Evolutionary conservation across 2,329 filamentous ascomycete genomes (phyloP).

Genomic region (Zarea fungicola): DNA sequence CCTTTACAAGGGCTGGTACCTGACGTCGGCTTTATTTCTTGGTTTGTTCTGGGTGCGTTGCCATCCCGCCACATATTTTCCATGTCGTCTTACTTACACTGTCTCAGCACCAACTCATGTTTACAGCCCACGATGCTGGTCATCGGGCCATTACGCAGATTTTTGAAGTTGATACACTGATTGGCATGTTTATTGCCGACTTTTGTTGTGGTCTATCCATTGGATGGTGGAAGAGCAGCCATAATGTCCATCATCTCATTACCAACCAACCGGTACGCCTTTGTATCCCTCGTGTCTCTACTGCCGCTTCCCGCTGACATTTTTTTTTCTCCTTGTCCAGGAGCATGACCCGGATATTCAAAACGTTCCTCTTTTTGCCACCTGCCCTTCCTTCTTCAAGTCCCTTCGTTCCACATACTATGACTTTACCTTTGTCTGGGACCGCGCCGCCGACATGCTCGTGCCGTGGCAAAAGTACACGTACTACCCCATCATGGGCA

Average conservation of each 20-base stretch:
- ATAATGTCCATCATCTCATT: constrained; percentile 63
- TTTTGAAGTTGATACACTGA: constrained; percentile 53
- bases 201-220: constrained; percentile 62
- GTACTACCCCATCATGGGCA: constrained; percentile 62
- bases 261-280: constrained; percentile 55
- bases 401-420: constrained; percentile 62
- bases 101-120: constrained; percentile 60
- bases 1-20: constrained; percentile 48
- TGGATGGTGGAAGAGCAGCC: constrained; percentile 65
- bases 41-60: constrained; percentile 54
- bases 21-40: constrained; percentile 52
- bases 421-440: constrained; percentile 59
- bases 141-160: constrained; percentile 58
- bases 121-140: constrained; percentile 60
- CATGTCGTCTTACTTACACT: constrained; percentile 15
- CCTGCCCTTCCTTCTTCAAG: constrained; percentile 59
- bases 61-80: background rate
- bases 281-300: background rate
- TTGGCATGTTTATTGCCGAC: constrained; percentile 59
- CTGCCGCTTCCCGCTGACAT: constrained; percentile 16
- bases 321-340: no score
- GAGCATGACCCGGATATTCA: constrained; percentile 58
- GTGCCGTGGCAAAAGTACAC: constrained; percentile 59
- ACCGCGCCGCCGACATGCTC: constrained; percentile 53
- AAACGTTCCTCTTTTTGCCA: constrained; percentile 65